Conservation (phyloP, 2,329 filamentous ascomycete species). For the Talaromyces funiculosus region DNA sequence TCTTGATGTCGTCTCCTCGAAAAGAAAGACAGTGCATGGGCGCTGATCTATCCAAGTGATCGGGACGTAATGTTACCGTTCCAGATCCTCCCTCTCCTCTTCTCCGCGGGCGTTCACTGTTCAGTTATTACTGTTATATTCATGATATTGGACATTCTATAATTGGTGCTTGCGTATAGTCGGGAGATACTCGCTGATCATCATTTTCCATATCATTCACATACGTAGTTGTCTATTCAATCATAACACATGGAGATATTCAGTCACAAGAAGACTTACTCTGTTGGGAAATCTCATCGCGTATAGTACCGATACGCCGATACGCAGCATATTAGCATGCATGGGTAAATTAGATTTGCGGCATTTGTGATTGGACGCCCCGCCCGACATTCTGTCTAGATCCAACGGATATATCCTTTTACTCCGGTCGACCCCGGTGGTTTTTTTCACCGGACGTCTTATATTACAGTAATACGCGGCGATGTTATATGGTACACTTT, state of each 20-base stretch:
- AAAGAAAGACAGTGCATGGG: neutral
- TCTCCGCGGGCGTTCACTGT: neutral
- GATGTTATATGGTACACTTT: no score
- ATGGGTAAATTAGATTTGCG: neutral
- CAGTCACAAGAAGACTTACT: constrained; percentile 8
- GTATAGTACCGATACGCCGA: neutral
- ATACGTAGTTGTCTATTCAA: no score
- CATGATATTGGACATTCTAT: neutral
- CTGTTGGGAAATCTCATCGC: neutral
- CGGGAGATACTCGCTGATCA: neutral
- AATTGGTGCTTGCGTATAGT: neutral
- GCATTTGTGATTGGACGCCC: constrained; percentile 2
- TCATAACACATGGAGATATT: no score
- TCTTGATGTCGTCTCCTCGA: neutral
- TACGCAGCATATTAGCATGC: no score
- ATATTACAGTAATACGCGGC: no score
- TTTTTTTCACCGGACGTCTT: no score
- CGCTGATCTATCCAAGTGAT: neutral
- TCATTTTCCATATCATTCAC: neutral
- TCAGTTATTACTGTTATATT: neutral
- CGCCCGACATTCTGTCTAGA: neutral
- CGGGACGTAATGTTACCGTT: neutral
- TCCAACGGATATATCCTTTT: neutral
- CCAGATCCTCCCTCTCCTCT: neutral
- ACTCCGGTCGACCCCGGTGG: no score